These are phyloP conservation scores for Cornus florida DNA, from an alignment of 148 eudicot genomes.

Conservation along the genomic window DNA sequence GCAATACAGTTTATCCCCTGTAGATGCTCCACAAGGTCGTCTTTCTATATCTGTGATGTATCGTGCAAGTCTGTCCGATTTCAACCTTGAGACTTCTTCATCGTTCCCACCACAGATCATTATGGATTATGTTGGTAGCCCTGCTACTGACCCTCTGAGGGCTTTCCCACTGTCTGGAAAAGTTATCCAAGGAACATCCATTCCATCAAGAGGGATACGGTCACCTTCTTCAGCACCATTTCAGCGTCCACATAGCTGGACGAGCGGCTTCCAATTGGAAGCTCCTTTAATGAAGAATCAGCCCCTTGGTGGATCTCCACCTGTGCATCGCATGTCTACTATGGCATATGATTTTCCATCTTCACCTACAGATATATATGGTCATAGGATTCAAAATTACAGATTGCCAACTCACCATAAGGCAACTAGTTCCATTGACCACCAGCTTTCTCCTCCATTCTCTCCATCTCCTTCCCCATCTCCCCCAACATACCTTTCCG, in stretches of 20 bases:
- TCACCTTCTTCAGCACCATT: constrained; percentile 45
- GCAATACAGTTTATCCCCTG: constrained; percentile 63
- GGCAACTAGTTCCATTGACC: constrained; percentile 52
- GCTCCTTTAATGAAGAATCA: constrained; percentile 41
- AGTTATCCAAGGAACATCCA: constrained; percentile 43
- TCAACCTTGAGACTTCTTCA: constrained; percentile 56
- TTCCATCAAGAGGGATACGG: constrained; percentile 45
- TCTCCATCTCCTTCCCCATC: constrained; percentile 88
- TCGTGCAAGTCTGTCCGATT: constrained; percentile 64
- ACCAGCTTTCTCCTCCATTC: constrained; percentile 87
- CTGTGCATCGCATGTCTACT: constrained; percentile 35
- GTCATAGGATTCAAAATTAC: constrained; percentile 53
- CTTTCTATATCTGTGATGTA: constrained; percentile 73
- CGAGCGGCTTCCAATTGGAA: constrained; percentile 64
- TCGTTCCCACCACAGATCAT: constrained; percentile 82
- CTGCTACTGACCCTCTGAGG: constrained; percentile 82
- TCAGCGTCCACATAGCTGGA: constrained; percentile 92
- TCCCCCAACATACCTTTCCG: constrained; percentile 50
- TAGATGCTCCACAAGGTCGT: constrained; percentile 82
- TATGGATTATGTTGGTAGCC: constrained; percentile 94
- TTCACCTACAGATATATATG: constrained; percentile 47
- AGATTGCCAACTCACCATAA: constrained; percentile 43
- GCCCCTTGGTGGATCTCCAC: constrained; percentile 58
- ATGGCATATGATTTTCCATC: constrained; percentile 46
- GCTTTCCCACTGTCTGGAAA: constrained; percentile 59